A percentile compares a stretch with the other conserved stretches of the same genome.
phyloP scores from a whole-genome alignment of 257 asterid genomes.

The Fraxinus cuspidata region DNA sequence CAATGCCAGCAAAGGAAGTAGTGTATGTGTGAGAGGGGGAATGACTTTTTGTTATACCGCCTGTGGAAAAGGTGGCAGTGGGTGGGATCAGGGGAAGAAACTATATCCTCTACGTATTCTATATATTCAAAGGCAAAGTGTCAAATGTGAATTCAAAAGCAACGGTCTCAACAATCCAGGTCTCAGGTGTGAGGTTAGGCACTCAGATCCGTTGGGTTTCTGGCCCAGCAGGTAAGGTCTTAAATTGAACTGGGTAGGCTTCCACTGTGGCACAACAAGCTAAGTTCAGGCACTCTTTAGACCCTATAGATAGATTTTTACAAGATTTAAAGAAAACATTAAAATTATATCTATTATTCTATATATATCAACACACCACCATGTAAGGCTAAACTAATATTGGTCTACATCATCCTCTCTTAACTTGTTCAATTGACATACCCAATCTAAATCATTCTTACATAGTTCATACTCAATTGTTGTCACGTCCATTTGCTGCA shows the following conservation, averaged over 20 bases:
- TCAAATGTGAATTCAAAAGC: not conserved
- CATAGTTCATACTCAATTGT: not conserved
- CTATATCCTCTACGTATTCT: not conserved
- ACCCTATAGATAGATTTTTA: too few relatives aligned
- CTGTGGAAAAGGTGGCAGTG: not conserved
- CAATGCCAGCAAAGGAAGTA: not conserved
- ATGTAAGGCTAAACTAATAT: too few relatives aligned
- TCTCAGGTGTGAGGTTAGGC: not conserved
- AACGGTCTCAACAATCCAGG: not conserved
- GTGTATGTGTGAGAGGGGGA: not conserved
- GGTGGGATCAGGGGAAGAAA: not conserved
- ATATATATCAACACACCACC: too few relatives aligned
- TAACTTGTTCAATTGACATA: not conserved
- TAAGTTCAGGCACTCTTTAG: too few relatives aligned
- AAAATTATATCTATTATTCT: too few relatives aligned
- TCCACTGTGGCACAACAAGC: too few relatives aligned
- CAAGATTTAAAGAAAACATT: not conserved
- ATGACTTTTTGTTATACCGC: not conserved
- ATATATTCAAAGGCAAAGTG: not conserved
- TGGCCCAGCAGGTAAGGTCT: too few relatives aligned
- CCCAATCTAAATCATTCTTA: not conserved
- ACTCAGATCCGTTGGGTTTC: not conserved
- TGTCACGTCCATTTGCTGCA: not conserved
- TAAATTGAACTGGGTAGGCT: too few relatives aligned
- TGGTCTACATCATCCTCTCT: not conserved